Percentiles rank a stretch among this genome's conserved stretches.
phyloP scores from a whole-genome alignment of 2,329 filamentous ascomycete species.

The Colletotrichum paranaense region DNA sequence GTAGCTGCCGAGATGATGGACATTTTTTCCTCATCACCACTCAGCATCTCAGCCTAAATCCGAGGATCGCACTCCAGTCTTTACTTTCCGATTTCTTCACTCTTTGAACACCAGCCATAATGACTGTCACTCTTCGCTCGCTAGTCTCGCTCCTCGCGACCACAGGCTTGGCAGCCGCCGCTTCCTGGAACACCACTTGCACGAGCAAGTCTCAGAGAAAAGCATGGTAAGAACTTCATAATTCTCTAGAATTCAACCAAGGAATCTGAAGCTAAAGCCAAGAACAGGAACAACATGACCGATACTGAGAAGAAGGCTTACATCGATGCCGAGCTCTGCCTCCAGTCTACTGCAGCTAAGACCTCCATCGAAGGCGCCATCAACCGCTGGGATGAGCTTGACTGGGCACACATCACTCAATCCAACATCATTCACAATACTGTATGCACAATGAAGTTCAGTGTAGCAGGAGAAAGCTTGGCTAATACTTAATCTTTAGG shows the following conservation, averaged over 20 bases:
- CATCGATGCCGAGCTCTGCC: conserved; percentile 36
- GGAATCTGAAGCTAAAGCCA: background rate
- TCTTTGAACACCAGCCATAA: background rate
- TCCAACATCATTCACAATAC: conserved; percentile 33
- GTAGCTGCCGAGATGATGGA: background rate
- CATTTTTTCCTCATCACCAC: background rate
- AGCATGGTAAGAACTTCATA: background rate
- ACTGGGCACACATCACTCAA: conserved; percentile 33
- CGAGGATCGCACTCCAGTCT: background rate
- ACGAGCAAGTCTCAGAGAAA: conserved; percentile 19
- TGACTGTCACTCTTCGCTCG: conserved; percentile 11
- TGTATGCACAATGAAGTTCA: conserved; percentile 29
- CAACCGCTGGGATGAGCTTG: conserved; percentile 36
- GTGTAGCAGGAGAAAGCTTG: background rate
- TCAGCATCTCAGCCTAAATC: background rate
- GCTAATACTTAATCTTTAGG: conserved; percentile 24
- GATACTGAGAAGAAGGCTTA: conserved; percentile 35
- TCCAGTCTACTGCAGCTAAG: conserved; percentile 29
- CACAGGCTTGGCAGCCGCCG: conserved; percentile 5
- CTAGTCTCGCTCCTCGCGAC: conserved; percentile 17
- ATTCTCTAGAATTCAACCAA: background rate
- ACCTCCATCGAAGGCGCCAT: conserved; percentile 27
- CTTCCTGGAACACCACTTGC: conserved; percentile 17
- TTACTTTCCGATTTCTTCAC: background rate
- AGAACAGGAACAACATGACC: conserved; percentile 33